These are phyloP conservation scores for Fusarium nanum DNA, from an alignment of 2,329 filamentous ascomycete species.

Conservation along the genomic window DNA sequence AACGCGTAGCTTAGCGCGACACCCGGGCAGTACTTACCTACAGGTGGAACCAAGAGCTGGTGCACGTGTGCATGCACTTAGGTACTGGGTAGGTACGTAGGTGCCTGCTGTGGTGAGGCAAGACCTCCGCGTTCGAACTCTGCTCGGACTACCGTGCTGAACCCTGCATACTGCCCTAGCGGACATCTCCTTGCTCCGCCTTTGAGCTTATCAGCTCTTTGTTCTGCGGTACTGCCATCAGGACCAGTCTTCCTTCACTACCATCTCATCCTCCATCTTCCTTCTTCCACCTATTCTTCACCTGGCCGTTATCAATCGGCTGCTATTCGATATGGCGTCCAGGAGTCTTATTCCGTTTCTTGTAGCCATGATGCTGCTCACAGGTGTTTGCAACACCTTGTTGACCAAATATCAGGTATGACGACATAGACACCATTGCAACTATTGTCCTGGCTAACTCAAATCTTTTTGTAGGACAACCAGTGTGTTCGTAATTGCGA, in stretches of 20 bases:
- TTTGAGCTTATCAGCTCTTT: conserved; percentile 40
- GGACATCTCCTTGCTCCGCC: conserved; percentile 24
- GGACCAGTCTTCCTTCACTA: not conserved
- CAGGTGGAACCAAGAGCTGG: conserved; percentile 2
- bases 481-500: conserved; percentile 95
- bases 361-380: conserved; percentile 95
- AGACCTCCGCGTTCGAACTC: conserved; percentile 20
- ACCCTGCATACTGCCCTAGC: conserved; percentile 14
- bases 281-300: conserved; percentile 1
- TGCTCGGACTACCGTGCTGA: not conserved
- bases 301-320: conserved; percentile 3
- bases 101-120: conserved; percentile 16
- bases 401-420: conserved; percentile 94
- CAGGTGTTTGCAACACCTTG: conserved; percentile 95
- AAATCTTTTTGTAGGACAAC: conserved; percentile 74
- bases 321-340: conserved; percentile 69
- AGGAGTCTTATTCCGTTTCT: conserved; percentile 82
- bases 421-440: conserved; percentile 25
- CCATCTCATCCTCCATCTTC: conserved; percentile 8
- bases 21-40: not conserved
- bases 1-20: conserved; percentile 11
- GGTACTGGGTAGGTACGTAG: not conserved
- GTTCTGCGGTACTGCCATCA: conserved; percentile 26
- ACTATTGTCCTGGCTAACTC: conserved; percentile 10
- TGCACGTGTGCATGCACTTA: conserved; percentile 3